Evolutionary conservation across 768 basidiomycete species (phyloP).

Genomic region (Tricholoma sp.): DNA sequence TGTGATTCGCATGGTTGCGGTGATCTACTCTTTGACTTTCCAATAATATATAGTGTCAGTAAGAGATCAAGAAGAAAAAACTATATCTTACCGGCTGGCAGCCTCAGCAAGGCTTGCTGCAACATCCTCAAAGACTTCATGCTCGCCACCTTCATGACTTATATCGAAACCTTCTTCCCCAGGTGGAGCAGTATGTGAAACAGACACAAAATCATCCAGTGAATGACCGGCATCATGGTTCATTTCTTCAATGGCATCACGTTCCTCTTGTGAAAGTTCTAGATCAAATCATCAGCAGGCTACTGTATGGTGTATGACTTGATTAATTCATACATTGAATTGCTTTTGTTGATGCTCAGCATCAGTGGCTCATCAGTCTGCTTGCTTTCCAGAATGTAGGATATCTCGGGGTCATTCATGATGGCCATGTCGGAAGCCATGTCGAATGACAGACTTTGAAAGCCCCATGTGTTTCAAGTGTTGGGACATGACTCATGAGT

Average conservation of each 20-base stretch:
- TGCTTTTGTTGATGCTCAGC: not conserved
- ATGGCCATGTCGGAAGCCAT: not conserved
- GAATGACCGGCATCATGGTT: slow-evolving; percentile 1
- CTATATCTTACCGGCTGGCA: not conserved
- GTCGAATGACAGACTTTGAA: not conserved
- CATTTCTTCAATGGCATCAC: slow-evolving; percentile 1
- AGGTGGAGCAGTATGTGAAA: slow-evolving; percentile 3
- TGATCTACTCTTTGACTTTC: slow-evolving; percentile 5
- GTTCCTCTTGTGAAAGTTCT: not conserved
- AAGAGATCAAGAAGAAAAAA: not conserved
- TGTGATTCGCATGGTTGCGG: slow-evolving; percentile 1
- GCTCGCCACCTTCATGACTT: slow-evolving; percentile 8
- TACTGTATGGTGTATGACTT: not conserved
- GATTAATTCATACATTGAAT: not conserved
- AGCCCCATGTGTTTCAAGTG: not conserved
- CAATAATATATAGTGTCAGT: not conserved
- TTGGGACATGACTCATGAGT: not conserved
- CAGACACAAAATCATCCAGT: slow-evolving; percentile 3
- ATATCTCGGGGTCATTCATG: not conserved
- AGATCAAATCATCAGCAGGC: not conserved
- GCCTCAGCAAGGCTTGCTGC: slow-evolving; percentile 1
- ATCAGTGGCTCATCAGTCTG: not conserved
- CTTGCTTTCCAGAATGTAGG: not conserved
- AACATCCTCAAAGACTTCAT: slow-evolving; percentile 9
- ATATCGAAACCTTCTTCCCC: slow-evolving; percentile 9